Percentiles rank a stretch among this genome's conserved stretches.
phyloP scores from a whole-genome alignment of 2,329 filamentous ascomycete genomes.

The Aspergillus uvarum region DNA sequence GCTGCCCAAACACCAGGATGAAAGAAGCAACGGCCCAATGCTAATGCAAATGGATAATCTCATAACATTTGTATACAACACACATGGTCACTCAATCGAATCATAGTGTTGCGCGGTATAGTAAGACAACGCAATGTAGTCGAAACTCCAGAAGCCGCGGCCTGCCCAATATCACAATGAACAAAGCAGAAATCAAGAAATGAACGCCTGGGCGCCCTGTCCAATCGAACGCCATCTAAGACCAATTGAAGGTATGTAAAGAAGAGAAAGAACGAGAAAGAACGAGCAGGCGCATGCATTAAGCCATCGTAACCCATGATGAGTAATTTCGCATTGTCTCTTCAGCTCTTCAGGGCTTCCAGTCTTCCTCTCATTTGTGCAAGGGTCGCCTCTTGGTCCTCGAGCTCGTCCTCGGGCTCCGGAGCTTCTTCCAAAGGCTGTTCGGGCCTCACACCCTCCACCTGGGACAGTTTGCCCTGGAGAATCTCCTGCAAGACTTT shows the following conservation, averaged over 20 bases:
- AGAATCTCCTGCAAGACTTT: slow-evolving; percentile 90
- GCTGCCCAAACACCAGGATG: slow-evolving; percentile 7
- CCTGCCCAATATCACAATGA: slow-evolving; percentile 25
- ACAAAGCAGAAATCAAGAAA: slow-evolving; percentile 6
- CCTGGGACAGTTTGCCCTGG: slow-evolving; percentile 73
- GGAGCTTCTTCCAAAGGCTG: slow-evolving; percentile 54
- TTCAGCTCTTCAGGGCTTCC: slow-evolving; percentile 84
- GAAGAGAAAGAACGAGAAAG: neutral
- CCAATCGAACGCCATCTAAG: neutral
- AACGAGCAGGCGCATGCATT: slow-evolving; percentile 5
- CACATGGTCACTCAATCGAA: neutral
- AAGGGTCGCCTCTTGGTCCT: slow-evolving; percentile 85
- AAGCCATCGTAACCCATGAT: neutral
- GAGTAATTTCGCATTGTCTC: neutral
- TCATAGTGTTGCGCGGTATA: neutral
- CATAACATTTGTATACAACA: neutral
- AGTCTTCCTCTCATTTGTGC: slow-evolving; percentile 90
- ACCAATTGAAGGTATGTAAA: neutral
- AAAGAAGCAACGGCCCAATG: neutral
- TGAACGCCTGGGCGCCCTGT: neutral
- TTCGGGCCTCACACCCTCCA: slow-evolving; percentile 57
- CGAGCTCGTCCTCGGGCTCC: slow-evolving; percentile 68
- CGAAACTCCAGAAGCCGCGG: slow-evolving; percentile 18
- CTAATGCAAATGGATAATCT: neutral
- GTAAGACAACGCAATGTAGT: neutral